Conservation (phyloP, 2,329 filamentous ascomycete genomes). For the Delphinella strobiligena region DNA sequence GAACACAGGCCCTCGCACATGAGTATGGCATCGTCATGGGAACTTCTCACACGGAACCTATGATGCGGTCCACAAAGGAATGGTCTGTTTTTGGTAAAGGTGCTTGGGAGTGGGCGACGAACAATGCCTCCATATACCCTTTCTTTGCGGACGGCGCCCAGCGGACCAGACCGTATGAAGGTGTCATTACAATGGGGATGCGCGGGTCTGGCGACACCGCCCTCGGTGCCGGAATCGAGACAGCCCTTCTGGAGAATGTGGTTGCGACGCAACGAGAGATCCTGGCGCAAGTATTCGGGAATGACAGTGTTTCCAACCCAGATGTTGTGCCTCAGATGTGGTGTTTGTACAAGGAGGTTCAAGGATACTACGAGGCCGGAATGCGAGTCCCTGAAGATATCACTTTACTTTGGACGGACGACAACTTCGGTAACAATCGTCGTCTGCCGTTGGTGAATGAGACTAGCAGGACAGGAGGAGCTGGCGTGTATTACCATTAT, state of each 20-base stretch:
- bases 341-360: slow-evolving; percentile 66
- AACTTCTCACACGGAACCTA: slow-evolving; percentile 61
- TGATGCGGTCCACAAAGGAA: slow-evolving; percentile 47
- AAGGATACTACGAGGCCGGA: slow-evolving; percentile 54
- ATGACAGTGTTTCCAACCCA: slow-evolving; percentile 34
- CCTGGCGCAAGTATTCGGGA: slow-evolving; percentile 42
- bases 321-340: slow-evolving; percentile 53
- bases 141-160: slow-evolving; percentile 58
- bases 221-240: slow-evolving; percentile 45
- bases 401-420: slow-evolving; percentile 56
- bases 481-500: slow-evolving; percentile 56
- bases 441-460: slow-evolving; percentile 50
- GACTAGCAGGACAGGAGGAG: slow-evolving; percentile 46
- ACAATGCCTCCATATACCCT: slow-evolving; percentile 54
- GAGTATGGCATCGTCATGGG: slow-evolving; percentile 65
- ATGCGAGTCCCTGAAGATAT: slow-evolving; percentile 53
- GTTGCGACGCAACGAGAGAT: slow-evolving; percentile 49
- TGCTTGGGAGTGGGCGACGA: slow-evolving; percentile 57
- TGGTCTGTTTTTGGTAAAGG: slow-evolving; percentile 40
- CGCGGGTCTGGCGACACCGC: slow-evolving; percentile 57
- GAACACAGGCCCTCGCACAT: slow-evolving; percentile 57
- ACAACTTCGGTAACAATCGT: slow-evolving; percentile 56
- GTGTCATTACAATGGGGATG: slow-evolving; percentile 57
- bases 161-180: slow-evolving; percentile 53
- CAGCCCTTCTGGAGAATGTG: slow-evolving; percentile 46